Evolutionary conservation across 805 yeast species (phyloP), one percentile per base, ranked within the genome.

Genomic region (Saccharomycopsis babjevae): DNA sequence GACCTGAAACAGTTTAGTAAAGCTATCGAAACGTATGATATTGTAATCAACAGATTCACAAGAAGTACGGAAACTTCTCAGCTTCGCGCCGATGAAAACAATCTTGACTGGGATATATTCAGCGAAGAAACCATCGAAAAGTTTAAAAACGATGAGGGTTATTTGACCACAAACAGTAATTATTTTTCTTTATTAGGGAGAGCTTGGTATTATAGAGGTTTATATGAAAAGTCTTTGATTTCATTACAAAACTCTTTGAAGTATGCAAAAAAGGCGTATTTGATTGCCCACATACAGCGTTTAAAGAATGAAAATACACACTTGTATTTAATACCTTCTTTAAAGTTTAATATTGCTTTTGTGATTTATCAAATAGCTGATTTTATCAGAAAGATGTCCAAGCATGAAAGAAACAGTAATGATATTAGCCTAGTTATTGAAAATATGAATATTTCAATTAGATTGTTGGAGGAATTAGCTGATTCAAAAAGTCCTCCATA

Each of bases 301-400:
- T 65, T 74, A 62, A 66, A 74, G 76, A 66, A 69, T 72, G 50
- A 70, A 18, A 50, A 43, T 18, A 16, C 56, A 22, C 50, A 62
- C 40, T 30, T 30, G 8, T 30, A 39, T 28, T 20, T 61, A 32
- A 30, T 77, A 34, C 74, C 80, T 7, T 75, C 84, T 8, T 76
- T 85, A 65, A 79, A 79, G 66, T 94, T 88, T 76, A 94, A 94
- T 70, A 79, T 85, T 58, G 96, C 97, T 0, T 87, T 86, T 69
- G 78, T 93, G 57, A 86, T 88, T 68, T 89, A 87, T 72, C 96
- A 91, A 72, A 78, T 89, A 60, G 97, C 97, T 0, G 97, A 91
- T 65, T 83, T 83, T 64, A 73, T 92, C 36, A 81, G 88, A 64
- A 88, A 88, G 67, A 71, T 84, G 40, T 76, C 82, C 1, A 74